Conservation (phyloP, 1,284 basidiomycete species). For the Cutaneotrichosporon cavernicola region DNA sequence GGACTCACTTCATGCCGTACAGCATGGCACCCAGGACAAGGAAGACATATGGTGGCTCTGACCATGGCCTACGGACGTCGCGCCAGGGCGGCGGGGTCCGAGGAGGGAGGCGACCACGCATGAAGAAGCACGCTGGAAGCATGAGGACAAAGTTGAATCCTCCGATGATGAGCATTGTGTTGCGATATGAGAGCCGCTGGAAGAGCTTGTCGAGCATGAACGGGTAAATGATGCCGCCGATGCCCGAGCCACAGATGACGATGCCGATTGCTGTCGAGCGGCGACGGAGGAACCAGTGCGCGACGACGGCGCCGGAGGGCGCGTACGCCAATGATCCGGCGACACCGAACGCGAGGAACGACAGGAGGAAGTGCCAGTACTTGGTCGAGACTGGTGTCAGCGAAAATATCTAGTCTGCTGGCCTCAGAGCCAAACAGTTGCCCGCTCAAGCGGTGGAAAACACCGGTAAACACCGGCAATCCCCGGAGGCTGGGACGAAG, state of each 20-base stretch:
- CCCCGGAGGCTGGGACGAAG: constrained; percentile 4
- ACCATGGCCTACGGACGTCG: constrained; percentile 20
- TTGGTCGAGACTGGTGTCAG: constrained; percentile 37
- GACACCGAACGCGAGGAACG: constrained; percentile 42
- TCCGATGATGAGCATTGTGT: constrained; percentile 31
- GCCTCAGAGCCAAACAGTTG: too few species aligned
- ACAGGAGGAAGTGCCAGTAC: constrained; percentile 50
- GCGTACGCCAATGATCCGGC: constrained; percentile 43
- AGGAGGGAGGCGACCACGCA: constrained; percentile 30
- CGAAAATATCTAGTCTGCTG: not conserved
- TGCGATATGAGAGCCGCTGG: constrained; percentile 26
- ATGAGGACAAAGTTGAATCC: constrained; percentile 29
- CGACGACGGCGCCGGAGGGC: constrained; percentile 44
- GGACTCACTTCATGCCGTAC: constrained; percentile 19
- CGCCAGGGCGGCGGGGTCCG: constrained; percentile 22
- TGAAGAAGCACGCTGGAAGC: constrained; percentile 29
- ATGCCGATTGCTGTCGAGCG: constrained; percentile 47
- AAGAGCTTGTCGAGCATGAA: constrained; percentile 44
- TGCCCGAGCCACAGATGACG: constrained; percentile 44
- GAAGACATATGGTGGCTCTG: constrained; percentile 18
- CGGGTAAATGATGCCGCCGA: constrained; percentile 50
- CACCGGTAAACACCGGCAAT: not conserved
- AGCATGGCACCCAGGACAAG: constrained; percentile 15
- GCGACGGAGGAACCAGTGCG: constrained; percentile 48
- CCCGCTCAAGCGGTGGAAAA: not conserved